Conservation (phyloP, 2,329 filamentous ascomycete species). For the Neocatenulostroma microsporum region DNA sequence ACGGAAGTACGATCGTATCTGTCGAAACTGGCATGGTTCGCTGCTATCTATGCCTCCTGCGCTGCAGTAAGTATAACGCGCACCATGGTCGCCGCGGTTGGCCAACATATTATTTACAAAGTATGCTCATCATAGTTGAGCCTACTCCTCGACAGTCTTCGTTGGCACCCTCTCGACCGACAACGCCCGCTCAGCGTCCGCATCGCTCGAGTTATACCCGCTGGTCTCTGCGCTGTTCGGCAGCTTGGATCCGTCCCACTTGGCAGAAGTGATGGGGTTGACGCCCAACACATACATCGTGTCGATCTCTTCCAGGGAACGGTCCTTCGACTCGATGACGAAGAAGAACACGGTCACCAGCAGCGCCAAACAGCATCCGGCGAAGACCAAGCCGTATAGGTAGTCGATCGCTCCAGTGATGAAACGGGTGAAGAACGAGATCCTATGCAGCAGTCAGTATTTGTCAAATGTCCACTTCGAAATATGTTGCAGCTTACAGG, state of each 20-base stretch:
- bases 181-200: conserved; percentile 19
- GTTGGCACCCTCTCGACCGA: conserved; percentile 18
- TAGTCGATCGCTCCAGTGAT: conserved; percentile 34
- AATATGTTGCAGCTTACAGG: conserved; percentile 3
- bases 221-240: conserved; percentile 23
- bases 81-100: no score
- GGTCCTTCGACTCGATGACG: conserved; percentile 31
- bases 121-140: no score
- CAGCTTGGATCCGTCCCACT: conserved; percentile 21
- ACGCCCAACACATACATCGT: conserved; percentile 33
- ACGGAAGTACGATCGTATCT: no score
- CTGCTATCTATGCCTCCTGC: no score
- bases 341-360: conserved; percentile 32
- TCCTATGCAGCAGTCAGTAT: conserved; percentile 3
- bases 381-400: conserved; percentile 34
- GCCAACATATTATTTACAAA: no score
- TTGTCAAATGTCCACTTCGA: background rate
- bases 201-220: conserved; percentile 25
- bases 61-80: no score
- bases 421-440: conserved; percentile 31
- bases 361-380: conserved; percentile 28
- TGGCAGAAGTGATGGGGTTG: conserved; percentile 26
- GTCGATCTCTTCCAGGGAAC: conserved; percentile 34
- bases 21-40: no score
- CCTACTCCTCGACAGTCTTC: no score